Conservation (phyloP, 345 rosid species). For the Streptanthus diversifolius region DNA sequence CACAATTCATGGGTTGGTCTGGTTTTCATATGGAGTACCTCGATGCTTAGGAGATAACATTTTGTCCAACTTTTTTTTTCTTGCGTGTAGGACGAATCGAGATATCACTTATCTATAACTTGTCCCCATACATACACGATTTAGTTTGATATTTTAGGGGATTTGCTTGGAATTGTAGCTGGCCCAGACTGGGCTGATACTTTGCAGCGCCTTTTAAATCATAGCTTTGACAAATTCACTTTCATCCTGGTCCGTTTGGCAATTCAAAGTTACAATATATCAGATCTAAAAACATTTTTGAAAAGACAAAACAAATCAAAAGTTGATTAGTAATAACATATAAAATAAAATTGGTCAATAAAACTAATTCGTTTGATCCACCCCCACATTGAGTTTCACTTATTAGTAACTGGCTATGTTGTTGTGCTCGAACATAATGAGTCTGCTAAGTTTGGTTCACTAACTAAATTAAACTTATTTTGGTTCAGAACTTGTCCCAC, state of each 20-base stretch:
- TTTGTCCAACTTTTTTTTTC: too few relatives aligned
- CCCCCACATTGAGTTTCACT: neutral
- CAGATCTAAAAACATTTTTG: too few relatives aligned
- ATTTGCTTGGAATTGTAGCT: too few relatives aligned
- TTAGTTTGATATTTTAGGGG: too few relatives aligned
- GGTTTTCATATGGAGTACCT: too few relatives aligned
- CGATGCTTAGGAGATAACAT: too few relatives aligned
- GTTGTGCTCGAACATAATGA: neutral
- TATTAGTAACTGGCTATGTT: slow-evolving; percentile 4
- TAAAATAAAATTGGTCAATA: neutral
- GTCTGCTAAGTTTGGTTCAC: slow-evolving; percentile 25
- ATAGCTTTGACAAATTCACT: neutral
- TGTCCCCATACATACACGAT: too few relatives aligned
- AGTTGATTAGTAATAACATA: neutral
- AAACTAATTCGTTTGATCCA: neutral
- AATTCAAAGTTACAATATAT: neutral
- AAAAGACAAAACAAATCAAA: too few relatives aligned
- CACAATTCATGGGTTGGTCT: too few relatives aligned
- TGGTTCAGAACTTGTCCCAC: slow-evolving; percentile 15
- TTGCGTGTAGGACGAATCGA: too few relatives aligned
- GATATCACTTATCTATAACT: too few relatives aligned
- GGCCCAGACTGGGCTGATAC: neutral
- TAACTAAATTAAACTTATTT: neutral
- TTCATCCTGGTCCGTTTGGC: neutral
- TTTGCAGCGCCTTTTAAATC: neutral